Evolutionary conservation across 768 basidiomycete species (phyloP), one percentile per base, ranked within the genome.

Genomic region (Pleurotus pulmonarius): DNA sequence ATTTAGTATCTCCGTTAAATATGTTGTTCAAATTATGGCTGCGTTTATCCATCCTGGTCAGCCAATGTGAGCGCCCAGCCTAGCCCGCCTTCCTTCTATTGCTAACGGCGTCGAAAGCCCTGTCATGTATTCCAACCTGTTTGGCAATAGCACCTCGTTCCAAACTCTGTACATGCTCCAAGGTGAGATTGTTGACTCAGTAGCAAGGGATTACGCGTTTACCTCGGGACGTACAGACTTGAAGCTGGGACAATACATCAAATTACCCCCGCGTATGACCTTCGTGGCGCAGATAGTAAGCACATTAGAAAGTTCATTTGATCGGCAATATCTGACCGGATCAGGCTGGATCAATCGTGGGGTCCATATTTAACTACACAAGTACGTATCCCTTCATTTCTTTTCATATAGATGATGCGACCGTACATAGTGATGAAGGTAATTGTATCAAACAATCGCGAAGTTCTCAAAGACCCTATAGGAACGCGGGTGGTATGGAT

Each of bases 111-210:
- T 20, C 40, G 9, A 1, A 56, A 79, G 78, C 38, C 71, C 79
- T 12, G 76, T 77, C 52, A 81, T 83, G 80, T 82, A 83, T 56
- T 81, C 80, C 5, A 80, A 80, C 60, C 60, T 81, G 44, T 82
- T 79, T 65, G 81, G 81, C 41, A 77, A 81, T 65, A 76, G 74
- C 62, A 78, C 77, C 0, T 73, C 75, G 5, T 77, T 73, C 65
- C 81, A 86, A 68, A 81, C 82, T 4, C 61, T 85, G 3, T 73
- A 74, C 56, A 69, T 82, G 69, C 67, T 82, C 16, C 79, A 81
- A 72, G 78, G 78, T 72, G 55, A 29, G 58, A 49, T 45, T 34
- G 29, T 34, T 34, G 29, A 34, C 29, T 3, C 11, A 11, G 29
- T 11, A 11, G 29, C 29, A 34, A 11, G 29, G 1, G 11, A 8